Evolutionary conservation across 176 grass and related monocot genomes (phyloP), one percentile per base, ranked within the genome.

Genomic region (Phoenix dactylifera): DNA sequence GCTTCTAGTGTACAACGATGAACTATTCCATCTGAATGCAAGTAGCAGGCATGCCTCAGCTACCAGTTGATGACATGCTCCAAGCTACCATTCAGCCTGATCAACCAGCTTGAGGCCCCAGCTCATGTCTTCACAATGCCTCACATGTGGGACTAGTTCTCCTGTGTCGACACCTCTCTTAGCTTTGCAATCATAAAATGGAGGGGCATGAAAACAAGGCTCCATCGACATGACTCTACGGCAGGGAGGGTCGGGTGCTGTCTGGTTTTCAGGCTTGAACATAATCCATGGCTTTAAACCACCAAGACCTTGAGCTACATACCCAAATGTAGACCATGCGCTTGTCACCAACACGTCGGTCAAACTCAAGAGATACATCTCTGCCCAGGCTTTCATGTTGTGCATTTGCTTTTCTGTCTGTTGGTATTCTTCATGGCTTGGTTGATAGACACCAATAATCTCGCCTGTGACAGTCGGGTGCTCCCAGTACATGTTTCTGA

Each of bases 291-390:
- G 74, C 77, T 71, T 90, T 52, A 85, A 62, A 66, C 81, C 93
- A 65, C 87, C 78, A 24, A 98, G 76, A 28, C 93, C 87, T 70
- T 88, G 83, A 3, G 93, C 87, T 25, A 98, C 93, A 25, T 92
- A 98, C 22, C 87, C 93, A 55, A 98, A 92, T 52, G 93, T 98
- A 62, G 93, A 98, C 87, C 87, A 98, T 26, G 81, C 84, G 44
- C 81, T 92, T 0, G 84, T 98, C 53, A 92, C 76, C 78, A 98
- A 63, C 26, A 68, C 72, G 80, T 98, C 93, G 28, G 87, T 85
- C 15, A 98, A 63, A 66, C 93, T 98, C 62, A 98, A 51, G 24
- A 98, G 59, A 72, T 92, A 98, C 51, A 98, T 98, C 73, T 98
- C 93, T 26, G 93, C 81, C 84, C 79, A 92, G 18, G 93, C 87